Evolutionary conservation across 2,329 filamentous ascomycete genomes (phyloP).

Genomic region (Seiridium cupressi): DNA sequence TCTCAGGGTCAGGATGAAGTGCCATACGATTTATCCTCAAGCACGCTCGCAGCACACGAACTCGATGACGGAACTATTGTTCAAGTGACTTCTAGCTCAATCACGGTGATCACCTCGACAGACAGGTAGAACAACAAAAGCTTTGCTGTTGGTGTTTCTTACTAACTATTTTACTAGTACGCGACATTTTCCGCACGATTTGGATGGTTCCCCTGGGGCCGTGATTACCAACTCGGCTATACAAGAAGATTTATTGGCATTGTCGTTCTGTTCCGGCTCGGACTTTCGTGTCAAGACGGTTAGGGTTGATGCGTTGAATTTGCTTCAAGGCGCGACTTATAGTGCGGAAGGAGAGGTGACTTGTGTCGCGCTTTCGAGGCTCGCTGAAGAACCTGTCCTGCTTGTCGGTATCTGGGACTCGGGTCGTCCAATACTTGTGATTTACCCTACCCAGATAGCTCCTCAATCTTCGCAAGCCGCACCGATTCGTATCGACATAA

Average conservation of each 20-base stretch:
- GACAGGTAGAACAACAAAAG: slow-evolving; percentile 32
- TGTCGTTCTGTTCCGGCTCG: slow-evolving; percentile 38
- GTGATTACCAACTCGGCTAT: slow-evolving; percentile 43
- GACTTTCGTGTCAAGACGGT: slow-evolving; percentile 39
- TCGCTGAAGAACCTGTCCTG: slow-evolving; percentile 15
- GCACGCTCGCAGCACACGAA: slow-evolving; percentile 46
- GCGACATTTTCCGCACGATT: slow-evolving; percentile 29
- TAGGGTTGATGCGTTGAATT: slow-evolving; percentile 28
- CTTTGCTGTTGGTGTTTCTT: slow-evolving; percentile 8
- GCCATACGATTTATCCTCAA: slow-evolving; percentile 49
- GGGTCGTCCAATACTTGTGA: slow-evolving; percentile 14
- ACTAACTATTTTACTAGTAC: slow-evolving; percentile 21
- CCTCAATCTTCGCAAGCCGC: background rate
- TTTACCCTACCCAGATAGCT: slow-evolving; percentile 15
- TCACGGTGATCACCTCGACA: slow-evolving; percentile 36
- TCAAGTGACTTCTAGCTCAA: slow-evolving; percentile 52
- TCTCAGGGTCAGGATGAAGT: slow-evolving; percentile 39
- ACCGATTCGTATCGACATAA: slow-evolving; percentile 10
- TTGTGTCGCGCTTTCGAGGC: slow-evolving; percentile 33
- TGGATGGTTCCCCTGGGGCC: slow-evolving; percentile 20
- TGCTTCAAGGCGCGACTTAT: slow-evolving; percentile 29
- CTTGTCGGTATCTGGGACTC: slow-evolving; percentile 21
- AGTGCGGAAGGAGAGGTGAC: slow-evolving; percentile 46
- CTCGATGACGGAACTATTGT: slow-evolving; percentile 36
- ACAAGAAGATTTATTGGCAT: slow-evolving; percentile 33